Evolutionary conservation across 1,139 yeast species (phyloP), one percentile per base, ranked within the genome.

Genomic region (Ogataea hybrid): DNA sequence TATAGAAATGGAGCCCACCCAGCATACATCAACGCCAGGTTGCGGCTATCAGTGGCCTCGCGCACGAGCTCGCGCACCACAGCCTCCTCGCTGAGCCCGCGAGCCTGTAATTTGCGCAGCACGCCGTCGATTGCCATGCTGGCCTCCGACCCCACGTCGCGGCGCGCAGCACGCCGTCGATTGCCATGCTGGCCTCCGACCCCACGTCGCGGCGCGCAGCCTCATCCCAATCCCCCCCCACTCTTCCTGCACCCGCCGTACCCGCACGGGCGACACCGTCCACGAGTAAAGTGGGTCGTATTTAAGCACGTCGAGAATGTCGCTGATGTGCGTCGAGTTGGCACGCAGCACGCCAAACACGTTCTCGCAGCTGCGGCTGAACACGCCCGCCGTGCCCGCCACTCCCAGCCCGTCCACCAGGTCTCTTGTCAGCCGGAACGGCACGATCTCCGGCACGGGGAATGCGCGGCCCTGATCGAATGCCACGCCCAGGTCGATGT

Each of bases 221-320:
- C 41, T 85, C 69, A 3, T 80, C 84, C 1, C 92, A 90, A 50
- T 80, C 92, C 84, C 77, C 2, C 78, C 83, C 47, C 77, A 81
- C 32, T 48, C 50, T 23, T 69, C 75, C 55, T 83, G 88, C 15
- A 83, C 55, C 49, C 72, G 76, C 49, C 72, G 73, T 58, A 71
- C 77, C 43, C 83, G 61, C 11, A 84, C 62, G 0, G 94, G 92
- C 0, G 95, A 84, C 34, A 87, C 69, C 1, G 83, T 78, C 98
- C 98, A 92, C 1, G 86, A 76, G 57, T 90, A 90, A 44, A 94
- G 71, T 0, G 98, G 97, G 70, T 94, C 98, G 75, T 94, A 88
- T 52, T 84, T 71, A 50, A 94, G 66, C 7, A 92, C 95, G 57
- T 90, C 94, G 45, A 94, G 67, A 37, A 94, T 86, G 18, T 95